phyloP scores from a whole-genome alignment of 192 early-diverging fungal genomes.

The Coemansia erecta region DNA sequence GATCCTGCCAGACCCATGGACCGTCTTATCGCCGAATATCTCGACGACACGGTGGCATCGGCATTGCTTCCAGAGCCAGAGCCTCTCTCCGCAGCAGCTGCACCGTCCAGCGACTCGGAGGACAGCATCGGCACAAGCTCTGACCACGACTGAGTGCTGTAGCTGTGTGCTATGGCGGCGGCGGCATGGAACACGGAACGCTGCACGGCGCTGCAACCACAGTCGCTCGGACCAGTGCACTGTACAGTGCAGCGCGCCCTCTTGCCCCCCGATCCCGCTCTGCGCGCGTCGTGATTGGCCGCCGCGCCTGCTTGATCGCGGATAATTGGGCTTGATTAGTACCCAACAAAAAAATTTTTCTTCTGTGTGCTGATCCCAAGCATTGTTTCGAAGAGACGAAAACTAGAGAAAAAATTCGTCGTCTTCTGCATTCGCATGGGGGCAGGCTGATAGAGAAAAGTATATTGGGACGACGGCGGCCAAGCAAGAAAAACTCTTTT shows the following conservation, averaged over 20 bases:
- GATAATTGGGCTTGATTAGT: slow-evolving; percentile 10
- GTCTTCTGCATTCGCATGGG: not conserved
- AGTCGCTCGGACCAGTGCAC: no score
- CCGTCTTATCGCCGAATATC: not conserved
- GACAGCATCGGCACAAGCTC: not conserved
- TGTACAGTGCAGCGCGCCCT: no score
- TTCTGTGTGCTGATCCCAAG: slow-evolving; percentile 11
- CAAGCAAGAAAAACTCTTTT: not conserved
- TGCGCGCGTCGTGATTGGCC: no score
- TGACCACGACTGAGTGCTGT: not conserved
- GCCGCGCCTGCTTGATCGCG: not conserved
- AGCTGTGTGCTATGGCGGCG: no score
- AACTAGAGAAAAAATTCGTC: slow-evolving; percentile 2
- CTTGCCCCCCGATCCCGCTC: no score
- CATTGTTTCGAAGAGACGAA: not conserved
- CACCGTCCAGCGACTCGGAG: not conserved
- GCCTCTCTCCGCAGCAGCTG: no score
- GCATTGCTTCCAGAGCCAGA: not conserved
- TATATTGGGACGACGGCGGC: not conserved
- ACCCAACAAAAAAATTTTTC: slow-evolving; percentile 22
- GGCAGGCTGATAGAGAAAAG: not conserved
- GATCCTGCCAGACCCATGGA: not conserved
- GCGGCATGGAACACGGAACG: no score
- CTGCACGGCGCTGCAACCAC: no score
- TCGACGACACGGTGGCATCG: not conserved